Evolutionary conservation across 2,329 filamentous ascomycete genomes (phyloP), one percentile per base, ranked within the genome.

Genomic region (Alternaria arborescens): DNA sequence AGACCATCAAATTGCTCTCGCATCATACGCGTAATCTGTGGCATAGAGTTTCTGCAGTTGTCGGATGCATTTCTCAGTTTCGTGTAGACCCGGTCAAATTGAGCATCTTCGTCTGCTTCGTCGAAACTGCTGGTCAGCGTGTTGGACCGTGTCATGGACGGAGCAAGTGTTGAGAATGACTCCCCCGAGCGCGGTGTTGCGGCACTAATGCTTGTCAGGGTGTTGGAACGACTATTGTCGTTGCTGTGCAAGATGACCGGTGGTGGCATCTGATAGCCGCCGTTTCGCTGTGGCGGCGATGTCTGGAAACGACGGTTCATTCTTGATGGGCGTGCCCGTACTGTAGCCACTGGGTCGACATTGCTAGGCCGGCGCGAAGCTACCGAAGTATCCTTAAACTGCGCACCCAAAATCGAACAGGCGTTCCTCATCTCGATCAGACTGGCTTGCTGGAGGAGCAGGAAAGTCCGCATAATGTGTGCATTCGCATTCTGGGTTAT

Each of bases 11-110:
- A 76, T 11, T 72, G 71, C 20, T 70, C 67, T 57, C 66, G 70
- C 52, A 78, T 65, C 20, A 70, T 58, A 34, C 68, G 62, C 18
- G 71, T 68, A 12, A 77, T 77, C 42, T 72, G 82, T 1, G 93
- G 93, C 26, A 97, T 81, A 1, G 88, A 89, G 42, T 87, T 87
- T 67, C 91, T 85, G 28, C 93, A 89, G 50, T 92, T 83, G 50
- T 93, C 91, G 20, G 91, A 89, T 1, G 92, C 91, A 55, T 85
- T 86, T 46, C 89, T 88, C 24, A 97, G 82, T 46, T 91, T 90
- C 34, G 93, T 75, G 80, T 92, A 97, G 22, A 97, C 92, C 62
- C 84, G 87, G 64, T 97, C 94, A 67, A 97, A 97, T 28, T 89
- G 86, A 16, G 87, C 85, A 69, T 97, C 93, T 64, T 97, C 92